A percentile compares a stretch with the other conserved stretches of the same genome.
Conservation (phyloP, 768 basidiomycete genomes). For the Collybia mongolica region DNA sequence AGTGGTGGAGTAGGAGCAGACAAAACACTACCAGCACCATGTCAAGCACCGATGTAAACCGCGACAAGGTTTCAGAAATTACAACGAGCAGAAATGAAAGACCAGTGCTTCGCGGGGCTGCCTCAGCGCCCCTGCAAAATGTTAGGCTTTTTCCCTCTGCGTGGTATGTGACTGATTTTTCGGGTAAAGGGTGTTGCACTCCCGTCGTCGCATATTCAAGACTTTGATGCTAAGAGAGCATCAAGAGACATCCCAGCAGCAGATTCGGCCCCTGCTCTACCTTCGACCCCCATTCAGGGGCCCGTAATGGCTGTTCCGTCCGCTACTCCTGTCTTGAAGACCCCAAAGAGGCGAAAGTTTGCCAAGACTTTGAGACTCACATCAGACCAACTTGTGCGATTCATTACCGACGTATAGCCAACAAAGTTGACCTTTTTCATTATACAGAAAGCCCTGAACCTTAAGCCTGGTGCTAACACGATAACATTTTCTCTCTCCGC, state of each 20-base stretch:
- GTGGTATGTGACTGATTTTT: neutral
- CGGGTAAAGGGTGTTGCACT: neutral
- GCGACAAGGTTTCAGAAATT: neutral
- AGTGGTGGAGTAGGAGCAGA: conserved; percentile 79
- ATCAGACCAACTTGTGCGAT: conserved; percentile 86
- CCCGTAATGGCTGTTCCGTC: conserved; percentile 19
- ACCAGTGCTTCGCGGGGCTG: conserved; percentile 17
- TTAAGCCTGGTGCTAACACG: conserved; percentile 86
- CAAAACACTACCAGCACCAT: conserved; percentile 23
- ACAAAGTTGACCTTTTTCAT: neutral
- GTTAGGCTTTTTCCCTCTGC: conserved; percentile 8
- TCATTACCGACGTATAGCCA: neutral
- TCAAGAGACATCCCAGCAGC: conserved; percentile 18
- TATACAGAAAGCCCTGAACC: conserved; percentile 74
- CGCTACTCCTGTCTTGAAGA: conserved; percentile 11
- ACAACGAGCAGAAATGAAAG: conserved; percentile 7
- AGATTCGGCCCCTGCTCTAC: conserved; percentile 42
- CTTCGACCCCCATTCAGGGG: conserved; percentile 43
- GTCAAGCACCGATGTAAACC: conserved; percentile 15
- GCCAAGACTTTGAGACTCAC: conserved; percentile 93
- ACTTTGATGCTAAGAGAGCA: conserved; percentile 1
- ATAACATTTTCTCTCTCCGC: conserved; percentile 92
- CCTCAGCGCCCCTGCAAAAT: conserved; percentile 24
- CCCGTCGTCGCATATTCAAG: neutral
- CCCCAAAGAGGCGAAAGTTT: conserved; percentile 47